Base-by-base conservation (phyloP, 257 asterid species). In the Nyctanthes arbortristis region DNA sequence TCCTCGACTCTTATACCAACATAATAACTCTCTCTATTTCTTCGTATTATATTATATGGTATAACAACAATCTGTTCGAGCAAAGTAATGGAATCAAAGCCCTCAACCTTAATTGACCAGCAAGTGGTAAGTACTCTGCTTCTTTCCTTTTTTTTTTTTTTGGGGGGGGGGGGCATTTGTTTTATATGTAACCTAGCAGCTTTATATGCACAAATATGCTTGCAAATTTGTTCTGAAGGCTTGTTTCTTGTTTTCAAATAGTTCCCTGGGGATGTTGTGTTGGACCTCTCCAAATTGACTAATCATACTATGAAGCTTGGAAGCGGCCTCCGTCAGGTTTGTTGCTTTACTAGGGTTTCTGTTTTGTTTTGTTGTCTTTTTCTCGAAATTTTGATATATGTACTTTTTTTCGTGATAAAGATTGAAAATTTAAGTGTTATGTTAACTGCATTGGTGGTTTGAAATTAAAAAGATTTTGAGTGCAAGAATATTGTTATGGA, bases 241-340 rank as follows among this genome's bases (percentile, higher is more conserved):
- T 63, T 32, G 4, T 13, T 59, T 29, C 16, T 7, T 35, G 5
- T 52, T 14, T 32, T 3, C 39, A 39, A 33, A 56, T 69, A 90
- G 99, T 87, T 89, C 78, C 98, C 97, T 1, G 97, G 99, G 20
- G 99, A 93, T 86, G 82, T 84, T 28, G 90, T 93, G 56, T 75
- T 93, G 84, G 97, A 93, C 81, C 90, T 93, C 76, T 87, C 97
- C 22, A 58, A 75, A 9, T 76, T 87, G 92, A 39, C 83, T 59
- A 81, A 86, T 73, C 96, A 88, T 75, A 89, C 91, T 7, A 77
- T 93, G 71, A 93, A 91, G 89, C 94, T 93, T 6, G 96, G 97
- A 63, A 78, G 96, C 33, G 97, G 98, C 78, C 96, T 93, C 71
- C 89, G 81, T 52, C 97, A 93, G 97, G 97, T 93, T 77, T 79